A percentile compares a stretch with the other conserved stretches of the same genome.
phyloP scores from a whole-genome alignment of 768 basidiomycete species.

The Mycena haematopus region DNA sequence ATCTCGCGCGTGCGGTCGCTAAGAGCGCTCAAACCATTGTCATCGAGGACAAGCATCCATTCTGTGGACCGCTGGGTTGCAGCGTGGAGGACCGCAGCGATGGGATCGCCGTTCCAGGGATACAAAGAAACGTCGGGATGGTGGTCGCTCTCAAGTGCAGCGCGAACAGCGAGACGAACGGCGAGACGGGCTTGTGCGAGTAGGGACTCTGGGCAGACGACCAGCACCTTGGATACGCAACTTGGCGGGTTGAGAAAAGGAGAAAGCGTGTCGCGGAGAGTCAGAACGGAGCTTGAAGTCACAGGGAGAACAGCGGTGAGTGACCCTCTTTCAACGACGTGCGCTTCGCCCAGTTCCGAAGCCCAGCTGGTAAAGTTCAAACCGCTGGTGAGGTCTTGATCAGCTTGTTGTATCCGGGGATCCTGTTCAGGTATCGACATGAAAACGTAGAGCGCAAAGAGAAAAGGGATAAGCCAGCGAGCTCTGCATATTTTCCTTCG shows the following conservation, averaged over 20 bases:
- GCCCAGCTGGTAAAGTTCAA: slow-evolving; percentile 3
- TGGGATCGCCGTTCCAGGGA: slow-evolving; percentile 36
- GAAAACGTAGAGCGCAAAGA: slow-evolving; percentile 24
- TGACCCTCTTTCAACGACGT: slow-evolving; percentile 33
- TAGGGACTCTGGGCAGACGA: slow-evolving; percentile 51
- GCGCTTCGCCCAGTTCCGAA: not conserved
- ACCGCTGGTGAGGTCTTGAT: not conserved
- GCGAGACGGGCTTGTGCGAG: slow-evolving; percentile 41
- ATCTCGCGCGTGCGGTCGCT: slow-evolving; percentile 39
- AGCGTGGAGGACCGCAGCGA: slow-evolving; percentile 41
- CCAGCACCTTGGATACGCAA: slow-evolving; percentile 50
- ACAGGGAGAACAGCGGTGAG: slow-evolving; percentile 60
- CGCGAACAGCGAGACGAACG: slow-evolving; percentile 42
- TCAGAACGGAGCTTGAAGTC: slow-evolving; percentile 39
- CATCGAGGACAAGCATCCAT: slow-evolving; percentile 60
- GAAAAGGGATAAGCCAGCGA: slow-evolving; percentile 22
- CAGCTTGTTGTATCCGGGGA: not conserved
- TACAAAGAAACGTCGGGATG: slow-evolving; percentile 53
- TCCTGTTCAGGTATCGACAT: slow-evolving; percentile 1
- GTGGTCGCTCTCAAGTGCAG: slow-evolving; percentile 32
- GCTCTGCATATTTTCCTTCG: slow-evolving; percentile 10
- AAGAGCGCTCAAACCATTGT: slow-evolving; percentile 47
- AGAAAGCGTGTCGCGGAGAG: slow-evolving; percentile 42
- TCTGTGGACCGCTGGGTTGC: slow-evolving; percentile 49
- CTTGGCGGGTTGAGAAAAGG: slow-evolving; percentile 45